Evolutionary conservation across 2,329 filamentous ascomycete genomes (phyloP).

Genomic region (Aureobasidium sp.): DNA sequence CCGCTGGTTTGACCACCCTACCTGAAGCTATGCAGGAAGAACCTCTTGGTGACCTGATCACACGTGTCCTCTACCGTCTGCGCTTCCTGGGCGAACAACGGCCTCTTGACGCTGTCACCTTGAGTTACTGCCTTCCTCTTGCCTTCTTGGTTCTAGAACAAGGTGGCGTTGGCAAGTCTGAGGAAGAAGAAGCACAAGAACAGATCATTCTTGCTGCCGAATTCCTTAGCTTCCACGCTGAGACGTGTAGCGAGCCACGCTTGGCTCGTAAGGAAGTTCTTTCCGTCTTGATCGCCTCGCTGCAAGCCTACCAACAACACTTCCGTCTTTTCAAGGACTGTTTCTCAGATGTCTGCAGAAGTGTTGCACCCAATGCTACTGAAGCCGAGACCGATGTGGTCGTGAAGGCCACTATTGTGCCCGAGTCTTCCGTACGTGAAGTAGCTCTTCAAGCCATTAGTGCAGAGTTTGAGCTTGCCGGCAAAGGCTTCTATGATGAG

Average conservation of each 20-base stretch:
- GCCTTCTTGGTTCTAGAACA: slow-evolving; percentile 70
- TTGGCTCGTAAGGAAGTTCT: slow-evolving; percentile 73
- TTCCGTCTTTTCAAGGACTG: slow-evolving; percentile 95
- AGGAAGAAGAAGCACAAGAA: slow-evolving; percentile 72
- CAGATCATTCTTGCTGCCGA: slow-evolving; percentile 86
- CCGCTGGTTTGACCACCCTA: slow-evolving; percentile 66
- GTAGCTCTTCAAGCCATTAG: slow-evolving; percentile 85
- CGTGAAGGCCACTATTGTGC: slow-evolving; percentile 70
- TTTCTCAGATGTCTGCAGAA: slow-evolving; percentile 76
- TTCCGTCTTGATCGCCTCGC: slow-evolving; percentile 64
- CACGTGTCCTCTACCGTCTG: slow-evolving; percentile 81
- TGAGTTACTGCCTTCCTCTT: slow-evolving; percentile 81
- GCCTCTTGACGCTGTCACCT: slow-evolving; percentile 81
- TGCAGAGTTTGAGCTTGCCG: slow-evolving; percentile 84
- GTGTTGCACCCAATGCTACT: slow-evolving; percentile 73
- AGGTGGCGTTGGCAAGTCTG: slow-evolving; percentile 64
- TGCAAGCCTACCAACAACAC: slow-evolving; percentile 86
- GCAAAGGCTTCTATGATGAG: slow-evolving; percentile 77
- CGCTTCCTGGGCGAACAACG: slow-evolving; percentile 87
- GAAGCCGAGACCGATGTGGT: slow-evolving; percentile 66
- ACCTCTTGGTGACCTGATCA: slow-evolving; percentile 72
- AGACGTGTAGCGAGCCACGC: slow-evolving; percentile 64
- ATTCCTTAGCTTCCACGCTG: slow-evolving; percentile 81
- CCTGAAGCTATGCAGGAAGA: slow-evolving; percentile 68
- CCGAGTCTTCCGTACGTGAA: slow-evolving; percentile 72